Evolutionary conservation across 768 basidiomycete species (phyloP).

Genomic region (Cyathus striatus): DNA sequence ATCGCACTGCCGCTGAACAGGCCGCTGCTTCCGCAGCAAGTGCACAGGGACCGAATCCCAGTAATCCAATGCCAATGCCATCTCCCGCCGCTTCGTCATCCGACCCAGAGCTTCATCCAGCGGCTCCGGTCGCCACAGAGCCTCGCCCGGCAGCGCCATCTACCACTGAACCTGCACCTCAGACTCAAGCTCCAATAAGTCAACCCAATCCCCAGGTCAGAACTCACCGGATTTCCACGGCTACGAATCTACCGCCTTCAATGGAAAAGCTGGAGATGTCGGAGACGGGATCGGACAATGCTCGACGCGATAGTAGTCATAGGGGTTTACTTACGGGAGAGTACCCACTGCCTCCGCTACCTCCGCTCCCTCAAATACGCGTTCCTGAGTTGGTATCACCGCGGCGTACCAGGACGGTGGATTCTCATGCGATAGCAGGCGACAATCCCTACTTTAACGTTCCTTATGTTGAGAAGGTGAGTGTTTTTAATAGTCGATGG

Average conservation of each 20-base stretch:
- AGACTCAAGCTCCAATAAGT: too few species aligned
- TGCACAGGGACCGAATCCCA: too few species aligned
- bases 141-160: too few species aligned
- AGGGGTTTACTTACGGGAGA: neutral
- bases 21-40: too few species aligned
- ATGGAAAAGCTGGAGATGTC: conserved; percentile 5
- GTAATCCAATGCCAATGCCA: too few species aligned
- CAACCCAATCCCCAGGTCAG: neutral
- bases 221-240: neutral
- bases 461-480: conserved; percentile 25
- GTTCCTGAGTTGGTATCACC: conserved; percentile 1
- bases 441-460: conserved; percentile 30
- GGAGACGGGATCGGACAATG: conserved; percentile 5
- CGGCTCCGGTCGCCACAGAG: too few species aligned
- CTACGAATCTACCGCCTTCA: neutral
- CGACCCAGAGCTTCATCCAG: too few species aligned
- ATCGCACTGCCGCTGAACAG: too few species aligned
- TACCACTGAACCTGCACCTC: too few species aligned
- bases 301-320: conserved; percentile 1
- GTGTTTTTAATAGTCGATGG: neutral
- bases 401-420: conserved; percentile 8
- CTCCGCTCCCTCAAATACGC: neutral
- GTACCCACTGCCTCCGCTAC: conserved; percentile 1
- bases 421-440: conserved; percentile 9
- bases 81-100: too few species aligned